Percentiles rank a stretch among this genome's conserved stretches.
Evolutionary conservation across 2,329 filamentous ascomycete genomes (phyloP).

Genomic region (Purpureocillium takamizusanense): DNA sequence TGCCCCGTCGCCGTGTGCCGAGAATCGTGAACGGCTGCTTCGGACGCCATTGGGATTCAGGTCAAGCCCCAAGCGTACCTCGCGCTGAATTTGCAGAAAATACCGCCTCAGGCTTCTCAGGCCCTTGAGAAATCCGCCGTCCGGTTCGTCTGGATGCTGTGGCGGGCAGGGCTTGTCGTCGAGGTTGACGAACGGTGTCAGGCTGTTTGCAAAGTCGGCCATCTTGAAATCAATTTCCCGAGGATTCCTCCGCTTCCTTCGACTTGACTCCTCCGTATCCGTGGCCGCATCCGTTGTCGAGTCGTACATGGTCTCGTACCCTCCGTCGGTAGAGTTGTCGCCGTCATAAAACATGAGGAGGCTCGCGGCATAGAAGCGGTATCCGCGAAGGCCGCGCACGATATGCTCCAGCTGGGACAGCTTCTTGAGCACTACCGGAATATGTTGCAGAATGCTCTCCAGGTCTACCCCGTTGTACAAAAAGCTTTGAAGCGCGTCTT

Average conservation of each 20-base stretch:
- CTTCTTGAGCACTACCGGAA: slow-evolving; percentile 79
- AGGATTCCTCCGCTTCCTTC: slow-evolving; percentile 37
- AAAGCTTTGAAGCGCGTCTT: slow-evolving; percentile 78
- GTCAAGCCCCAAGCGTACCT: slow-evolving; percentile 51
- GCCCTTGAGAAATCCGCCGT: slow-evolving; percentile 82
- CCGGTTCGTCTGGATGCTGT: slow-evolving; percentile 67
- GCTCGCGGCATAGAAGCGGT: slow-evolving; percentile 92
- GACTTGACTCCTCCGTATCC: slow-evolving; percentile 45
- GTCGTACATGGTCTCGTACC: slow-evolving; percentile 43
- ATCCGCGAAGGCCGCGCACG: slow-evolving; percentile 69
- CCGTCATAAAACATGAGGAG: slow-evolving; percentile 94
- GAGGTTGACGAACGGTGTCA: slow-evolving; percentile 73
- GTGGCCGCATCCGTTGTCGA: slow-evolving; percentile 51
- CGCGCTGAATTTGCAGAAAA: slow-evolving; percentile 78
- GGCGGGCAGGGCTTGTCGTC: slow-evolving; percentile 65
- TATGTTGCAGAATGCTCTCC: slow-evolving; percentile 72
- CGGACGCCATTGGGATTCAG: slow-evolving; percentile 24
- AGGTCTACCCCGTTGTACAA: slow-evolving; percentile 83
- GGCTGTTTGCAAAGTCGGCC: slow-evolving; percentile 96
- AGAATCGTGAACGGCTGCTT: slow-evolving; percentile 7
- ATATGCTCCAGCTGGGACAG: slow-evolving; percentile 76
- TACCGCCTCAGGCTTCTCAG: slow-evolving; percentile 71
- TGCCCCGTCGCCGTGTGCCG: slow-evolving; percentile 10
- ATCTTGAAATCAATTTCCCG: slow-evolving; percentile 85
- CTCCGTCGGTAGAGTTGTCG: slow-evolving; percentile 44